Base-by-base conservation (phyloP, 176 grass and related monocot species). In the Eragrostis nindensis region DNA sequence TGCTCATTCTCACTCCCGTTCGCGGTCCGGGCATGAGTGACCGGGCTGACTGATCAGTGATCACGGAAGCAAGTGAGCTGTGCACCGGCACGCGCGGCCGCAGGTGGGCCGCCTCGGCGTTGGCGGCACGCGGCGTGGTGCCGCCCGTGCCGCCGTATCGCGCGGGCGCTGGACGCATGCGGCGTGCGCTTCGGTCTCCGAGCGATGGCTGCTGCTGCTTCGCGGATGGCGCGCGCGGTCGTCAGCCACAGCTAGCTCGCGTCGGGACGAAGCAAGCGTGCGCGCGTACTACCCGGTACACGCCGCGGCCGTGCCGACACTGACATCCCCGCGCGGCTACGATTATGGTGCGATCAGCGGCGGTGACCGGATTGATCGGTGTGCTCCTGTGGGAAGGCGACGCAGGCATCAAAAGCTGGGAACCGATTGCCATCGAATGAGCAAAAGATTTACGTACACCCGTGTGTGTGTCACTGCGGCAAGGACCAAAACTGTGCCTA, bases 121-220 rank as follows among this genome's bases (percentile, higher is more conserved):
- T 74, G 71, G 71, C 49, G 17, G 71, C 32, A 54, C 70, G 70
- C 70, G 70, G 70, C 40, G 44, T 54, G 70, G 70, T n/a, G 69
- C 27, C 70, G 70, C 48, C 70, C 46, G 70, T 53, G 71, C 49
- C 30, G 73, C 52, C 14, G 50, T 57, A 6, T 42, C 50, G 30
- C 5, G 52, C 43, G 17, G 43, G 24, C 2, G 25, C 45, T 68
- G 77, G 48, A n/a, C 65, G 78, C 65, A 69, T 42, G 77, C 65
- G 49, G 77, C 64, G 77, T 80, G 78, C 64, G 49, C 78, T 44
- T 42, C 56, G 56, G 22, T 10, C 24, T 12, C 56, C 45, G 45
- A 9, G 25, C 17, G 32, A 14, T 10, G 57, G n/a, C 41, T 7
- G 52, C 21, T 57, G 54, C 21, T 2, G 54, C 54, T n/a, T n/a